Base-by-base conservation (phyloP, 345 rosid genomes). In the Salix udensis region DNA sequence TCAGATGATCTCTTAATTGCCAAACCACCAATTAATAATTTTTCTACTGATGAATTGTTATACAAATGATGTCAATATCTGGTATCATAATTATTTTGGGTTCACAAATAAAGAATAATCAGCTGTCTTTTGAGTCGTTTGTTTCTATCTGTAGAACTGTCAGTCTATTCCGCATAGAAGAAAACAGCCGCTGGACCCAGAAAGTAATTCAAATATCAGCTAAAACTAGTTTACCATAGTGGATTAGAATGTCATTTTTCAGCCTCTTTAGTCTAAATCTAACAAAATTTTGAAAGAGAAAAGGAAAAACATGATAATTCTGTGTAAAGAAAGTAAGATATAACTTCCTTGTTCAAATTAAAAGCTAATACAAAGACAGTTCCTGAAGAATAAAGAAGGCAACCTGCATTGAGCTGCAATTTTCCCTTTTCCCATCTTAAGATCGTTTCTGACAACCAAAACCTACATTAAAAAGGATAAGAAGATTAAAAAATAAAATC, bases 351-450 rank as follows among this genome's bases (percentile, higher is more conserved):
- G 62, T 55, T 55, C 5, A 13, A 55, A 40, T 13, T 21, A 3
- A n/a, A 3, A 55, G 28, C 62, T 8, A 8, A n/a, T 13, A 55
- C 26, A 55, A 9, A 8, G 62, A 55, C 1, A 23, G 28, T 2
- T 9, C 14, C 23, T n/a, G 62, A 55, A n/a, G 62, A 55, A 21
- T n/a, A 55, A n/a, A 11, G 72, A 14, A 36, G 39, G 31, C 15
- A 75, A 95, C 99, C 99, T 92, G 95, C 98, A 96, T 67, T 96
- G 98, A 48, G 99, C 97, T 14, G 97, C 98, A 87, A 94, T 92
- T 89, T 96, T 96, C 65, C 99, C 99, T 84, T 96, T 96, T 68
- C 99, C 99, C 99, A 94, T 96, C 88, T 92, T 96, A 70, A 96
- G 94, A 86, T 96, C 98, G 79, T 91, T 94, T 78, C 99, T 87